These are phyloP conservation scores for Colletotrichum neosansevieriae DNA, from an alignment of 2,329 filamentous ascomycete species.

Conservation along the genomic window DNA sequence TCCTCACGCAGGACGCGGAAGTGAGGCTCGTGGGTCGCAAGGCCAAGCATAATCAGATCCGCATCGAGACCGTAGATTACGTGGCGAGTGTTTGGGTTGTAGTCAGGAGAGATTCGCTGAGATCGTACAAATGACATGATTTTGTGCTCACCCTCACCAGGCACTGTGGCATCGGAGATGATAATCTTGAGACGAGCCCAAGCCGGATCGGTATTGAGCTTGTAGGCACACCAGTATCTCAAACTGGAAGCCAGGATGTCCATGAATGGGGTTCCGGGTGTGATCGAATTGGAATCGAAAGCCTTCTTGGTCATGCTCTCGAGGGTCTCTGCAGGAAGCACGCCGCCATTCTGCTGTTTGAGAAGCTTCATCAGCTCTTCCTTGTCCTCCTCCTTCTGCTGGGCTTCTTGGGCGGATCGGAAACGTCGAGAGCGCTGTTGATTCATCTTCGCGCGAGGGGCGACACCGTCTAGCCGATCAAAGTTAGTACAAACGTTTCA, in stretches of 20 bases:
- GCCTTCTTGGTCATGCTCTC: slow-evolving; percentile 83
- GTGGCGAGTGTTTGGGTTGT: slow-evolving; percentile 96
- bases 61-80: slow-evolving; percentile 98
- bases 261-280: slow-evolving; percentile 98
- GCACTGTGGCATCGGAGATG: slow-evolving; percentile 97
- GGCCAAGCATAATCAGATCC: slow-evolving; percentile 97
- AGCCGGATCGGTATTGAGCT: slow-evolving; percentile 94
- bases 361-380: slow-evolving; percentile 88
- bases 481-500: slow-evolving; percentile 19
- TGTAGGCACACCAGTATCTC: slow-evolving; percentile 97
- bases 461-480: slow-evolving; percentile 81
- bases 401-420: slow-evolving; percentile 91
- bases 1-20: slow-evolving; percentile 97
- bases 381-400: slow-evolving; percentile 93
- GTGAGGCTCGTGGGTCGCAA: slow-evolving; percentile 96
- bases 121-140: slow-evolving; percentile 99
- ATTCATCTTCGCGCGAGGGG: slow-evolving; percentile 99
- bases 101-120: slow-evolving; percentile 88
- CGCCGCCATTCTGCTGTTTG: slow-evolving; percentile 79
- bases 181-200: slow-evolving; percentile 98
- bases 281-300: slow-evolving; percentile 90
- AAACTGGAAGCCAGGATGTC: slow-evolving; percentile 90
- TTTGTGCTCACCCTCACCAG: slow-evolving; percentile 98
- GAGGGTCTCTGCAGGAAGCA: slow-evolving; percentile 70
- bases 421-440: slow-evolving; percentile 97